These are phyloP conservation scores for Henckelia pumila DNA, from an alignment of 257 asterid species.

Conservation along the genomic window DNA sequence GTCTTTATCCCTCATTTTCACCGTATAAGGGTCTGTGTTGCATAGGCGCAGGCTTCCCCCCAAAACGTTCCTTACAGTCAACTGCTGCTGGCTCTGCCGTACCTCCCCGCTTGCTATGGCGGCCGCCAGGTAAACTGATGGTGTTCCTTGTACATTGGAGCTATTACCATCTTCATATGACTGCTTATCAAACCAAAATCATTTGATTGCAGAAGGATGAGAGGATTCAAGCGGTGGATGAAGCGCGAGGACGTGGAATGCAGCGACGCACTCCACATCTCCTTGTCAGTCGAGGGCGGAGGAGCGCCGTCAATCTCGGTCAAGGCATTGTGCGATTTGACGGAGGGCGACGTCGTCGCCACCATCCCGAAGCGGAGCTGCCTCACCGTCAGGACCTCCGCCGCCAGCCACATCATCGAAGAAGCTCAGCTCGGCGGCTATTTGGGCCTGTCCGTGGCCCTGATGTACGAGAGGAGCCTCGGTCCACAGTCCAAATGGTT, in stretches of 20 bases:
- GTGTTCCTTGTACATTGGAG: constrained; percentile 15
- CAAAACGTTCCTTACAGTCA: too few species aligned
- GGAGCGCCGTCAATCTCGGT: constrained; percentile 46
- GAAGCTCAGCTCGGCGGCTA: constrained; percentile 74
- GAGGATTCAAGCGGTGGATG: constrained; percentile 94
- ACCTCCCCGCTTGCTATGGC: constrained; percentile 25
- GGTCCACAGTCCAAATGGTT: constrained; percentile 77
- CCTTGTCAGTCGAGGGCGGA: constrained; percentile 27
- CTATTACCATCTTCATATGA: neutral
- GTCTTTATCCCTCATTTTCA: too few species aligned
- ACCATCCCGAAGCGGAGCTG: constrained; percentile 83
- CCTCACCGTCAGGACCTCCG: constrained; percentile 68
- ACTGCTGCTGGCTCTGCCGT: too few species aligned
- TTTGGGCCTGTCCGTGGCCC: constrained; percentile 64
- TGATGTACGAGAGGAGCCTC: constrained; percentile 88
- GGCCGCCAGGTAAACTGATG: constrained; percentile 37
- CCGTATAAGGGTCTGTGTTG: too few species aligned
- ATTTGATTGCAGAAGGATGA: constrained; percentile 40
- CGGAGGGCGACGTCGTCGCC: constrained; percentile 76
- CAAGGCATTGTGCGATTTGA: constrained; percentile 54
- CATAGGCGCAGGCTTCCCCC: too few species aligned
- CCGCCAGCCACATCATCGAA: constrained; percentile 59
- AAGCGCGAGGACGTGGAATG: constrained; percentile 60
- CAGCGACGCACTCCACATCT: constrained; percentile 56
- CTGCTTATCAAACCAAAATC: neutral